These are phyloP conservation scores for Clavulina sp. DNA, from an alignment of 768 basidiomycete species.

Conservation along the genomic window DNA sequence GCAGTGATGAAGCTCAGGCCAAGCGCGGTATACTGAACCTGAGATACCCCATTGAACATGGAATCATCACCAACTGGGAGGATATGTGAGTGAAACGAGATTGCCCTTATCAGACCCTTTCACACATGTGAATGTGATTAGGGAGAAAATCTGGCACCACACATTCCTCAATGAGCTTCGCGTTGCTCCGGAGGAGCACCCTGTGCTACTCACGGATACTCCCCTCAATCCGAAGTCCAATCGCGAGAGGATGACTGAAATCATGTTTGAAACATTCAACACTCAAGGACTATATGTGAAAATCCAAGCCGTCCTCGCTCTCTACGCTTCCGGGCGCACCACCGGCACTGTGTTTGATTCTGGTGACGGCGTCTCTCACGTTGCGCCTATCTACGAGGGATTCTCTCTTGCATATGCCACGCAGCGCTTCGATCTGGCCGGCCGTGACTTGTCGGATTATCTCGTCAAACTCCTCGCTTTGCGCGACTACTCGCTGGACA, in stretches of 20 bases:
- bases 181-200: conserved; percentile 9
- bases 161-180: conserved; percentile 12
- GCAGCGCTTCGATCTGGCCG: background rate
- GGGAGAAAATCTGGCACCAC: conserved; percentile 12
- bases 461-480: conserved; percentile 22
- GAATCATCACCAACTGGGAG: conserved; percentile 11
- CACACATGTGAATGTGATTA: conserved; percentile 53
- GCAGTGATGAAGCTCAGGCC: conserved; percentile 32
- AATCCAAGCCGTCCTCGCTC: conserved; percentile 9
- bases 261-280: conserved; percentile 30
- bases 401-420: conserved; percentile 7
- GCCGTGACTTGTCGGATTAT: conserved; percentile 12
- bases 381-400: conserved; percentile 11
- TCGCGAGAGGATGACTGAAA: conserved; percentile 11
- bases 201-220: conserved; percentile 10
- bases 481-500: conserved; percentile 30
- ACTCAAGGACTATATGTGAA: conserved; percentile 12
- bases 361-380: conserved; percentile 11
- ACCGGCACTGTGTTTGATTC: conserved; percentile 11
- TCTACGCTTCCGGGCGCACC: conserved; percentile 10
- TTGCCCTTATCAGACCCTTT: conserved; percentile 25
- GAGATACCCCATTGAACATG: conserved; percentile 18
- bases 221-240: conserved; percentile 9
- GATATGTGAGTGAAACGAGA: no score
- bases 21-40: conserved; percentile 32